Conservation (phyloP, 192 early-diverging fungal species). For the Entophlyctis luteolus region DNA sequence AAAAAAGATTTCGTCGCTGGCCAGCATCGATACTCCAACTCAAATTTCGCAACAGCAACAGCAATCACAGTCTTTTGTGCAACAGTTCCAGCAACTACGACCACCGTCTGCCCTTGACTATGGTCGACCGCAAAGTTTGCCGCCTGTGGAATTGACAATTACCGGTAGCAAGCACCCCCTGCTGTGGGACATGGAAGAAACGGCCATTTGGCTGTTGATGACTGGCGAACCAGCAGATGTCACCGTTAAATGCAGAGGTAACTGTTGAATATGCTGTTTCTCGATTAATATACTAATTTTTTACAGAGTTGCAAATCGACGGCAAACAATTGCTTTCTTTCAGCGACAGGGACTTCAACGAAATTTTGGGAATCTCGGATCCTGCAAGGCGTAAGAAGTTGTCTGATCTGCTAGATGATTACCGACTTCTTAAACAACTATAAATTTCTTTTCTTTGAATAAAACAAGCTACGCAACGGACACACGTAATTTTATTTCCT, state of each 20-base stretch:
- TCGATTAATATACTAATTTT: background rate
- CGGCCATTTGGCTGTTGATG: slow-evolving; percentile 12
- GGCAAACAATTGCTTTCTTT: slow-evolving; percentile 2
- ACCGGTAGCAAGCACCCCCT: slow-evolving; percentile 15
- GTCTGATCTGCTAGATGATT: slow-evolving; percentile 12
- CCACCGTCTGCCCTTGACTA: background rate
- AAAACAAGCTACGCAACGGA: background rate
- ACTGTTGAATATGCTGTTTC: background rate
- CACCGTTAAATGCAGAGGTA: slow-evolving; percentile 1
- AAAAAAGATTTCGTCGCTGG: background rate
- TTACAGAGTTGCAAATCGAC: slow-evolving; percentile 10
- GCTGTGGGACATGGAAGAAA: slow-evolving; percentile 21
- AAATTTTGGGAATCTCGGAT: slow-evolving; percentile 3
- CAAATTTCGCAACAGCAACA: background rate
- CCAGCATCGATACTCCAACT: background rate
- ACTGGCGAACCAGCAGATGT: slow-evolving; percentile 6
- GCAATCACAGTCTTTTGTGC: no score
- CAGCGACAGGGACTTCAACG: background rate
- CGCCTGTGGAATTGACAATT: background rate
- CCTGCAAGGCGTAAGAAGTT: background rate
- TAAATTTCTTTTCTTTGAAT: background rate
- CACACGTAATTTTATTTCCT: background rate
- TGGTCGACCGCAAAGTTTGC: background rate
- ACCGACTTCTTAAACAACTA: background rate
- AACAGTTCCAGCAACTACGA: background rate